phyloP scores from a whole-genome alignment of 75 land plant genomes.

The Pseudotsuga menziesii region DNA sequence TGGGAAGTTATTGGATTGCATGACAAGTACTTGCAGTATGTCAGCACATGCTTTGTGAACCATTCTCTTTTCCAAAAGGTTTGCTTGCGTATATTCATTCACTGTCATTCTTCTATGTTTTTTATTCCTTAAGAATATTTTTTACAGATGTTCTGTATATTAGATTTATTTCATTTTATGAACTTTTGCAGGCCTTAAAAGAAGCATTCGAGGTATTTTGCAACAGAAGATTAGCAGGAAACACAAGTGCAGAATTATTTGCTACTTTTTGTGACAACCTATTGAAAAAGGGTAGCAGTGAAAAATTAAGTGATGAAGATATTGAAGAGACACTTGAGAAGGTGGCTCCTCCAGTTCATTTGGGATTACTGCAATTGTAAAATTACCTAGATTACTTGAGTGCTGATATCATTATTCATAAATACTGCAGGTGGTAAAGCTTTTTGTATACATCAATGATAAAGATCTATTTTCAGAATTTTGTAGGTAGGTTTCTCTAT shows the following conservation, averaged over 20 bases:
- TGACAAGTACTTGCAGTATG: constrained; percentile 84
- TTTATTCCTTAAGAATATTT: not conserved
- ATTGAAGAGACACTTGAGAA: constrained; percentile 51
- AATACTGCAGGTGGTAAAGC: constrained; percentile 35
- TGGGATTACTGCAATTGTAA: no score
- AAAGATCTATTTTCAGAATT: constrained; percentile 50
- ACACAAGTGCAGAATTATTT: constrained; percentile 42
- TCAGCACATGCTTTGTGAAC: constrained; percentile 68
- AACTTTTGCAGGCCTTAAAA: constrained; percentile 30
- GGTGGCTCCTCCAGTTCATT: constrained; percentile 12
- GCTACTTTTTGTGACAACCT: constrained; percentile 51
- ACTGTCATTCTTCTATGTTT: not conserved
- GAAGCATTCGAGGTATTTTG: constrained; percentile 55
- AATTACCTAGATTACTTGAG: no score
- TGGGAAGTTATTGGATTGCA: constrained; percentile 85
- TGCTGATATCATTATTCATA: not conserved
- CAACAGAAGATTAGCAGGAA: constrained; percentile 45
- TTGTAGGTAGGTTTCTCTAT: constrained; percentile 18
- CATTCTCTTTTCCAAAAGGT: constrained; percentile 93
- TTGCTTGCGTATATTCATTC: not conserved
- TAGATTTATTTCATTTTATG: not conserved
- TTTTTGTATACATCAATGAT: constrained; percentile 47
- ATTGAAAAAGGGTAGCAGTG: constrained; percentile 46
- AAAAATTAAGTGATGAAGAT: constrained; percentile 47
- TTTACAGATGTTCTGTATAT: not conserved